Percentiles rank a stretch among this genome's conserved stretches.
Evolutionary conservation across 208 protist species (phyloP).

Genomic region (Acanthamoeba lugdunensis): DNA sequence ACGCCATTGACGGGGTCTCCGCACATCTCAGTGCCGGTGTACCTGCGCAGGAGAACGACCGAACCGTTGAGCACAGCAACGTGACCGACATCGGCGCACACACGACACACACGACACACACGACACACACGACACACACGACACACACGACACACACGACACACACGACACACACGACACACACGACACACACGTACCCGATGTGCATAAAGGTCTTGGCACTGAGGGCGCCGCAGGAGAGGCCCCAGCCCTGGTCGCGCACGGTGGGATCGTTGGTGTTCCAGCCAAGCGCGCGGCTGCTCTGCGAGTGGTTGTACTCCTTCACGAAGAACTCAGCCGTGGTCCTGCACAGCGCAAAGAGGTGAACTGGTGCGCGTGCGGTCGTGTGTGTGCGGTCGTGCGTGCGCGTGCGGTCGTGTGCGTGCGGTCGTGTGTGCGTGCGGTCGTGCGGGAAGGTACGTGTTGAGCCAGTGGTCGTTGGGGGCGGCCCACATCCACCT

Average conservation of each 20-base stretch:
- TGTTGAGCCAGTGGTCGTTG: conserved; percentile 20
- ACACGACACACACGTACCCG: conserved; percentile 63
- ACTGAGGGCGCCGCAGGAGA: conserved; percentile 81
- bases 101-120: no score
- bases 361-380: not conserved
- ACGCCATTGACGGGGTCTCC: conserved; percentile 73
- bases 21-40: conserved; percentile 82
- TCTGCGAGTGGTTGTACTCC: conserved; percentile 81
- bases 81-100: no score
- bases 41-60: not conserved
- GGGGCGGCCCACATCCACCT: conserved; percentile 75
- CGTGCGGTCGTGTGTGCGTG: not conserved
- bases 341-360: conserved; percentile 16
- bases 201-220: conserved; percentile 82
- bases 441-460: not conserved
- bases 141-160: no score
- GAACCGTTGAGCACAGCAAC: no score
- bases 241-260: conserved; percentile 72
- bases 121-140: no score
- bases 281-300: conserved; percentile 85
- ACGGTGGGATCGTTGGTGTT: conserved; percentile 82
- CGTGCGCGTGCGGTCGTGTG: not conserved
- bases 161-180: not conserved
- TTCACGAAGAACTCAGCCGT: conserved; percentile 80
- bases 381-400: not conserved